Base-by-base conservation (phyloP, 2,329 filamentous ascomycete species). In the Lecanoromycetidae sp. region DNA sequence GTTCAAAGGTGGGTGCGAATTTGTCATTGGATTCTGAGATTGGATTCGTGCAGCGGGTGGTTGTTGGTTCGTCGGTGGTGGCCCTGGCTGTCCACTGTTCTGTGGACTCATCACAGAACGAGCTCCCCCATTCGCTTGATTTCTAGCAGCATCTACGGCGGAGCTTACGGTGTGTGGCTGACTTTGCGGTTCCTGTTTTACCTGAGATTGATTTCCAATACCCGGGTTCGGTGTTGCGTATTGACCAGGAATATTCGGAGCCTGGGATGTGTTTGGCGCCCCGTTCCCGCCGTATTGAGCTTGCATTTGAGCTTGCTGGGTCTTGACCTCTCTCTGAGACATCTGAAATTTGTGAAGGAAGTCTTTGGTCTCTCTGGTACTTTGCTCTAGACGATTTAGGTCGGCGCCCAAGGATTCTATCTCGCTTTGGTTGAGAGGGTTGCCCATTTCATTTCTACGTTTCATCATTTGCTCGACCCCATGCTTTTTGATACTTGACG, bases 161-260 rank as follows among this genome's bases (percentile, higher is more conserved):
- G 68, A 69, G 50, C 66, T 71, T 34, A 71, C 68, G 1, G 68
- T 70, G 51, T 71, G 67, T 3, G 69, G 40, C 46, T 50, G 45
- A n/a, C 33, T 44, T 27, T 48, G 51, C 22, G 47, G 46, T 40
- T 48, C 50, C 17, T 44, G 34, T 12, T 38, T 30, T 35, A 42
- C 35, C 17, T 47, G 45, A 7, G 38, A 17, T 32, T 32, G 38
- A 19, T 23, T 26, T 5, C 38, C 38, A 9, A 23, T 23, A 30
- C 49, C 55, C 55, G 40, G 33, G 40, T 35, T 43, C 55, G 27
- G 57, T 57, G 33, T 55, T 57, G 30, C 63, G 61, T 45, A 38
- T 20, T n/a, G 20, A 32, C 7, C 29, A 22, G 17, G n/a, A n/a
- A n/a, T n/a, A n/a, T 22, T 47, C 7, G 27, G 27, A 40, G 22